Percentiles rank a stretch among this genome's conserved stretches.
Evolutionary conservation across 225 moss, liverwort and hornwort species (phyloP).

Genomic region (Asterella californica): DNA sequence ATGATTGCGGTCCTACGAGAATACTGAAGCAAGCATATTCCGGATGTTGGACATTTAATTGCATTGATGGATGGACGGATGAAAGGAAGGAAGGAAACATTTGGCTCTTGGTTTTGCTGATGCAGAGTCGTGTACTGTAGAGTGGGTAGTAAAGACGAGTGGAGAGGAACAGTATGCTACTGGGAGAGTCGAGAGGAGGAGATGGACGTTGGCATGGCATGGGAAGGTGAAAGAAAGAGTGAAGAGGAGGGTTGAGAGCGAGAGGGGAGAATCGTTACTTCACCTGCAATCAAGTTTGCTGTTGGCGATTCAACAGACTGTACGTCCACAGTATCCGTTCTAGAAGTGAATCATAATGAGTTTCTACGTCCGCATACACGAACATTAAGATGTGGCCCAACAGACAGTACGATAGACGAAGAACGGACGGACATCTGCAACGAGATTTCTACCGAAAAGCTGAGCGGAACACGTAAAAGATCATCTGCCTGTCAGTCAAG

Average conservation of each 20-base stretch:
- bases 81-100: not conserved
- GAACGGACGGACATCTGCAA: not conserved
- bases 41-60: not conserved
- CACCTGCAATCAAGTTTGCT: slow-evolving; percentile 5
- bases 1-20: too few species aligned
- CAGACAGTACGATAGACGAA: slow-evolving; percentile 5
- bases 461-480: not conserved
- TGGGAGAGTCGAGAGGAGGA: too few species aligned
- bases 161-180: not conserved
- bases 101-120: not conserved
- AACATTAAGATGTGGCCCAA: slow-evolving; percentile 9
- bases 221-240: not conserved
- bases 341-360: not conserved
- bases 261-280: not conserved
- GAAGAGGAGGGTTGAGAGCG: too few species aligned
- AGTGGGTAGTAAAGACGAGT: not conserved
- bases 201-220: too few species aligned
- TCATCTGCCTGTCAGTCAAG: not conserved
- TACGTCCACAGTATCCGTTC: slow-evolving; percentile 13
- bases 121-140: not conserved
- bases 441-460: slow-evolving; percentile 7
- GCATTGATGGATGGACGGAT: not conserved
- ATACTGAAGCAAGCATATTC: too few species aligned
- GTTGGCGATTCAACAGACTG: slow-evolving; percentile 7
- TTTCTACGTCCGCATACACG: not conserved